phyloP scores from a whole-genome alignment of 345 rosid genomes.

The Atalantia buxifolia region DNA sequence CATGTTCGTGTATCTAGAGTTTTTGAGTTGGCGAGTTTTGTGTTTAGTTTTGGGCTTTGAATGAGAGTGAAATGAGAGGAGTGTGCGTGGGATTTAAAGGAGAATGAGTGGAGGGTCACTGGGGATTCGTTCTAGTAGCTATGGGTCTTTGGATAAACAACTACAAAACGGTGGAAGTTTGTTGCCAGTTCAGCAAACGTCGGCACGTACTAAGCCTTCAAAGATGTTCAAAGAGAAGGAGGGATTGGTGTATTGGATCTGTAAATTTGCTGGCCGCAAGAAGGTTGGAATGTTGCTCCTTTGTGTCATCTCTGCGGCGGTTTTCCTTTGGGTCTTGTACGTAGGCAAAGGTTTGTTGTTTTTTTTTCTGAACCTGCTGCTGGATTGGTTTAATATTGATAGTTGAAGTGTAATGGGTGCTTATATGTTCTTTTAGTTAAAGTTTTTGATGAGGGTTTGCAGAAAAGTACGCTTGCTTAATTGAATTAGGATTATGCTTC shows the following conservation, averaged over 20 bases:
- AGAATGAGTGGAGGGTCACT: conserved; percentile 63
- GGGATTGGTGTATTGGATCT: conserved; percentile 75
- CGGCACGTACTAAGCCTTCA: conserved; percentile 53
- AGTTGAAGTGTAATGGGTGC: not conserved
- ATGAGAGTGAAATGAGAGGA: conserved; percentile 35
- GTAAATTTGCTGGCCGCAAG: conserved; percentile 86
- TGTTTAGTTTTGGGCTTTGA: not conserved
- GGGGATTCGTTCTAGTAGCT: conserved; percentile 86
- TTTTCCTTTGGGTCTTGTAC: conserved; percentile 76
- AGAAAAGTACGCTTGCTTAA: not conserved
- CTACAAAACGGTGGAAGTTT: conserved; percentile 39
- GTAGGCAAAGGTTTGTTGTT: conserved; percentile 75
- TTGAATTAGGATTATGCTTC: not conserved
- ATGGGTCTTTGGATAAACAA: conserved; percentile 81
- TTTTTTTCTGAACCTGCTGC: not conserved
- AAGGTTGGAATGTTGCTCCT: conserved; percentile 93
- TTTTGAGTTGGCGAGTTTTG: conserved; percentile 7
- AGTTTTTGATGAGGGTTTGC: not conserved
- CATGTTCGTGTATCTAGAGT: not conserved
- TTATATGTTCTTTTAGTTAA: not conserved
- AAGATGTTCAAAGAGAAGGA: conserved; percentile 90
- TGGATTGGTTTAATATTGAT: not conserved
- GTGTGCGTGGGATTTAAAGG: conserved; percentile 24
- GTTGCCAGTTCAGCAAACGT: conserved; percentile 46
- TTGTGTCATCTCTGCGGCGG: conserved; percentile 74